Evolutionary conservation across 2,329 filamentous ascomycete genomes (phyloP).

Genomic region (Phialocephala subalpina): DNA sequence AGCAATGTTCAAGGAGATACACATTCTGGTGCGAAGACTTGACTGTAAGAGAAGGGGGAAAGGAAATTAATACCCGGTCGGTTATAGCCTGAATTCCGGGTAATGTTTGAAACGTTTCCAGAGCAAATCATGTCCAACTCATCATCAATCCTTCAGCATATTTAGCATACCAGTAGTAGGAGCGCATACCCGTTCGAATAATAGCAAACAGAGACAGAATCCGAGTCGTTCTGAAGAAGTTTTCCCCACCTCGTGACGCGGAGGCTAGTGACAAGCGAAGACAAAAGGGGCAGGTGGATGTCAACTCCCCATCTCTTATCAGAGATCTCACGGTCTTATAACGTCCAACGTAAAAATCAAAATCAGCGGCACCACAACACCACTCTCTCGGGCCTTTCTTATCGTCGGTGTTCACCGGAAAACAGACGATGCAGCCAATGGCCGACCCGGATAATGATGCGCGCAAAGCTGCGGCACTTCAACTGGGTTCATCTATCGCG

Average conservation of each 20-base stretch:
- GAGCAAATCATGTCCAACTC: not conserved
- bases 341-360: conserved; percentile 4
- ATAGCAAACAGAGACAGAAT: not conserved
- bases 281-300: conserved; percentile 3
- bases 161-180: not conserved
- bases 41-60: not conserved
- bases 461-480: not conserved
- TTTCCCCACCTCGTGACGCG: not conserved
- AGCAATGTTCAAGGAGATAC: not conserved
- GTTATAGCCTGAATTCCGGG: not conserved
- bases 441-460: not conserved
- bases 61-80: not conserved
- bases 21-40: not conserved
- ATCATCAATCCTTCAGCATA: no score
- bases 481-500: not conserved
- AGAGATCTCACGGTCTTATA: not conserved
- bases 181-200: not conserved
- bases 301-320: not conserved
- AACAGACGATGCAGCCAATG: not conserved
- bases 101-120: not conserved
- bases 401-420: not conserved
- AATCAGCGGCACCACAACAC: not conserved
- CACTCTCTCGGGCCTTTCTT: not conserved
- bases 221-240: not conserved
- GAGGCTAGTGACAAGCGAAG: not conserved